Conservation (phyloP, 306 rosid genomes). For the Oemleria cerasiformis region DNA sequence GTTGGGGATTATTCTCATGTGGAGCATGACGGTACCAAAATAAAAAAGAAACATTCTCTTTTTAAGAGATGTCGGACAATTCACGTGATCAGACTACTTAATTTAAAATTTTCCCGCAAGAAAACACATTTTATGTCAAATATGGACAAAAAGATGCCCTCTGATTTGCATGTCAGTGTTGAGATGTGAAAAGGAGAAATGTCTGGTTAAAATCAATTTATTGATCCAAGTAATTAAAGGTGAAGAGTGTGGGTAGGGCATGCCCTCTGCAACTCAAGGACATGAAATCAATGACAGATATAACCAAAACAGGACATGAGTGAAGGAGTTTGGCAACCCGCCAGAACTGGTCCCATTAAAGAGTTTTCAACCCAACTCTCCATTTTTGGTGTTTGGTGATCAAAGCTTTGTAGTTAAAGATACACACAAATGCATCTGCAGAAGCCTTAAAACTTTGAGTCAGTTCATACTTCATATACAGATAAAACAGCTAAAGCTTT, state of each 20-base stretch:
- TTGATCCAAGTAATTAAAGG: background rate
- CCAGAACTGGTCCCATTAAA: background rate
- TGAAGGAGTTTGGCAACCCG: conserved; percentile 8
- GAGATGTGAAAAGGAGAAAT: background rate
- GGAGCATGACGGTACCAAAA: no score
- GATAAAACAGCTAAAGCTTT: background rate
- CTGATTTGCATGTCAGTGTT: background rate
- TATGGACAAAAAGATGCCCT: background rate
- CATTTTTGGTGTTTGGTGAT: background rate
- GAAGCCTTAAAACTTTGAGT: background rate
- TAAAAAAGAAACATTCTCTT: no score
- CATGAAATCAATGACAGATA: background rate
- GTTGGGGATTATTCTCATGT: no score
- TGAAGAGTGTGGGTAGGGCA: background rate
- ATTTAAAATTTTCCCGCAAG: no score
- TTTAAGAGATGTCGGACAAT: no score
- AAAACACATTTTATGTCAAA: background rate
- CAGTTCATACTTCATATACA: background rate
- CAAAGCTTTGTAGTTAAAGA: background rate
- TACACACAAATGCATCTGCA: background rate
- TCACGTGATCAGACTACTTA: no score
- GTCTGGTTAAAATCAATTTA: background rate
- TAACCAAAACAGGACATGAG: background rate
- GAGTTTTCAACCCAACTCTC: background rate
- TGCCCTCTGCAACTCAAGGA: background rate